Evolutionary conservation across 1,139 yeast species (phyloP).

Genomic region (Wickerhamiella infanticola): DNA sequence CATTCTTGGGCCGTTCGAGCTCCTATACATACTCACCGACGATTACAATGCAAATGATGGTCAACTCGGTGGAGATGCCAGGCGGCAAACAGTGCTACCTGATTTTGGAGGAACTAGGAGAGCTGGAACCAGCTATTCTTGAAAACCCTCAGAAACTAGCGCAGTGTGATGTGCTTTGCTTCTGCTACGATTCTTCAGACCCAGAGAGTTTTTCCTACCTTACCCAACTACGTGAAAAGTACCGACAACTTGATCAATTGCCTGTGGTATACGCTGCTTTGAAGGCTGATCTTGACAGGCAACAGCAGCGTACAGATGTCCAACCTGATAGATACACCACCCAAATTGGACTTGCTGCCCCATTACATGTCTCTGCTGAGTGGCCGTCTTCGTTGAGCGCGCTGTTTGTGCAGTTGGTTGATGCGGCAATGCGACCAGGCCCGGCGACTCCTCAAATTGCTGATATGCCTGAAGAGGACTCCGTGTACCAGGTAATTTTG

Average conservation of each 20-base stretch:
- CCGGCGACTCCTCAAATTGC: slow-evolving; percentile 66
- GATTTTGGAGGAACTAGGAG: slow-evolving; percentile 81
- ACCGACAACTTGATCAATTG: slow-evolving; percentile 45
- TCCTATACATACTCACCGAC: slow-evolving; percentile 70
- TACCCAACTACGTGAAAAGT: slow-evolving; percentile 46
- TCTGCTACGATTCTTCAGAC: slow-evolving; percentile 85
- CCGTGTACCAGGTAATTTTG: slow-evolving; percentile 1
- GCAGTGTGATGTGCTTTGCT: slow-evolving; percentile 81
- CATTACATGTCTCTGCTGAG: slow-evolving; percentile 71
- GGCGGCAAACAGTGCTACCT: slow-evolving; percentile 94
- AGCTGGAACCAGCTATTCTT: slow-evolving; percentile 64
- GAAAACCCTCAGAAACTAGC: slow-evolving; percentile 58
- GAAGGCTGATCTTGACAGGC: slow-evolving; percentile 89
- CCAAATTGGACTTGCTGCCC: slow-evolving; percentile 50
- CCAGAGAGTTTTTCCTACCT: slow-evolving; percentile 85
- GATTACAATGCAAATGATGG: slow-evolving; percentile 62
- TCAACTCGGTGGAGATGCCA: slow-evolving; percentile 81
- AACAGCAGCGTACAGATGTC: slow-evolving; percentile 70
- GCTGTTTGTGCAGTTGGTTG: slow-evolving; percentile 71
- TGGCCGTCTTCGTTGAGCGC: slow-evolving; percentile 85
- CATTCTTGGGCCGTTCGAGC: slow-evolving; percentile 62
- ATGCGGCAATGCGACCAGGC: slow-evolving; percentile 71
- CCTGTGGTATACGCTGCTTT: slow-evolving; percentile 84
- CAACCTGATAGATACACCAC: slow-evolving; percentile 85
- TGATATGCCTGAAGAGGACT: slow-evolving; percentile 7